Evolutionary conservation across 2,329 filamentous ascomycete species (phyloP).

Genomic region (Neofusicoccum ribis): DNA sequence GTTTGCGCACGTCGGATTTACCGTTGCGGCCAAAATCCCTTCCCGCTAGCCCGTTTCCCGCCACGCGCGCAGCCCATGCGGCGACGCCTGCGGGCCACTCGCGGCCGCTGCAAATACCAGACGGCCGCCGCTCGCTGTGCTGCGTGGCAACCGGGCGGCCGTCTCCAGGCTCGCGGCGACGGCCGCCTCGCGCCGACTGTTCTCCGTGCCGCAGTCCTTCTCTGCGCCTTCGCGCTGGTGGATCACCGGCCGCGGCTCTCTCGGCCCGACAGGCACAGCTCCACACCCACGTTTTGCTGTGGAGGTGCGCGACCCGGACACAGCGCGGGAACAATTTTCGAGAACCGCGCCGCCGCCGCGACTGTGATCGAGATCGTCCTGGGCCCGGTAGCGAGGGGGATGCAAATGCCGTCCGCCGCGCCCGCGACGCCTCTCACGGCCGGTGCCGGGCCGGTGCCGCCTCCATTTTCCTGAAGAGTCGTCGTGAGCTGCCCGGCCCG

Average conservation of each 20-base stretch:
- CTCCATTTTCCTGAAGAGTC: not conserved
- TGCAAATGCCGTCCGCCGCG: too few species aligned
- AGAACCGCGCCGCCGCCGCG: not conserved
- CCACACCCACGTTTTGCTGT: not conserved
- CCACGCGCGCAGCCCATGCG: too few species aligned
- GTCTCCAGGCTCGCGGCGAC: too few species aligned
- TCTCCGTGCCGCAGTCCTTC: too few species aligned
- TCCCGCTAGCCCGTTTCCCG: too few species aligned
- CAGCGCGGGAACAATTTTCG: not conserved
- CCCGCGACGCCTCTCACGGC: too few species aligned
- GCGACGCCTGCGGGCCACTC: too few species aligned
- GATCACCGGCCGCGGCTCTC: not conserved
- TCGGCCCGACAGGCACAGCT: not conserved
- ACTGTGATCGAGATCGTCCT: not conserved
- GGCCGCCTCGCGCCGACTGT: too few species aligned
- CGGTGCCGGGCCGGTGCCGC: not conserved
- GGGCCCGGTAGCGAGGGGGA: too few species aligned
- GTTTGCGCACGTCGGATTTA: not conserved
- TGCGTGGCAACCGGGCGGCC: too few species aligned
- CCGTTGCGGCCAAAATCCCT: not conserved
- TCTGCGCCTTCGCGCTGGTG: not conserved
- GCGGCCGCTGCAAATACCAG: too few species aligned
- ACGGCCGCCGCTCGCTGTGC: too few species aligned
- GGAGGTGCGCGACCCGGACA: not conserved
- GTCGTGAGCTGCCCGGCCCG: not conserved